These are phyloP conservation scores for Yamadazyma paraphyllophila DNA, from an alignment of 805 yeast species.

Conservation along the genomic window DNA sequence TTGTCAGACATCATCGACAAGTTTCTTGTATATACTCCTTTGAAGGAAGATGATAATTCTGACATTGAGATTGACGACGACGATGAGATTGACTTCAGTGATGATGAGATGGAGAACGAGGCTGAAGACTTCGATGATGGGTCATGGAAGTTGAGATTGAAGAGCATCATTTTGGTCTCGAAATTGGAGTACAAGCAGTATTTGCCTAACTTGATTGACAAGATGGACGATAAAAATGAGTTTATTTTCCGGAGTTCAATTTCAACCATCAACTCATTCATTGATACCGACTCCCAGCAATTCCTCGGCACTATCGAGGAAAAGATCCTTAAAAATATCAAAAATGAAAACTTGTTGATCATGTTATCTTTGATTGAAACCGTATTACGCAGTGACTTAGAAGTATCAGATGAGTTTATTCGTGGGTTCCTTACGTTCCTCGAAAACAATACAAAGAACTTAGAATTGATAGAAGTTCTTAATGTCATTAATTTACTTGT, in stretches of 20 bases:
- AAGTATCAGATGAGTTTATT: constrained; percentile 10
- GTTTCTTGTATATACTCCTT: constrained; percentile 33
- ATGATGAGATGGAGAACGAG: constrained; percentile 44
- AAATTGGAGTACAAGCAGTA: constrained; percentile 15
- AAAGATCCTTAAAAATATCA: constrained; percentile 23
- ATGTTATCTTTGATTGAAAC: constrained; percentile 12
- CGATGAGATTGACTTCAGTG: constrained; percentile 37
- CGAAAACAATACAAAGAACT: constrained; percentile 8
- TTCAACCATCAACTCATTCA: constrained; percentile 33
- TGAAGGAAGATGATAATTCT: constrained; percentile 27
- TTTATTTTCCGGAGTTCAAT: constrained; percentile 52
- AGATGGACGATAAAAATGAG: constrained; percentile 44
- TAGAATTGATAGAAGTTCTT: constrained; percentile 14
- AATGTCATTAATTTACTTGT: constrained; percentile 8
- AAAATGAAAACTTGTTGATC: constrained; percentile 11
- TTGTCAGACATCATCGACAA: constrained; percentile 10
- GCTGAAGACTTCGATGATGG: constrained; percentile 45
- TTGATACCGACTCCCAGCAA: background rate
- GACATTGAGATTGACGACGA: constrained; percentile 34
- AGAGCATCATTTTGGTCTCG: constrained; percentile 44
- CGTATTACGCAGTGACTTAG: background rate
- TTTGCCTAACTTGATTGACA: constrained; percentile 10
- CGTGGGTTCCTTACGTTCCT: constrained; percentile 10
- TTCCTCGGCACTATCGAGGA: constrained; percentile 14
- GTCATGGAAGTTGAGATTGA: constrained; percentile 60